Evolutionary conservation across 345 rosid species (phyloP).

Genomic region (Litchi chinensis): DNA sequence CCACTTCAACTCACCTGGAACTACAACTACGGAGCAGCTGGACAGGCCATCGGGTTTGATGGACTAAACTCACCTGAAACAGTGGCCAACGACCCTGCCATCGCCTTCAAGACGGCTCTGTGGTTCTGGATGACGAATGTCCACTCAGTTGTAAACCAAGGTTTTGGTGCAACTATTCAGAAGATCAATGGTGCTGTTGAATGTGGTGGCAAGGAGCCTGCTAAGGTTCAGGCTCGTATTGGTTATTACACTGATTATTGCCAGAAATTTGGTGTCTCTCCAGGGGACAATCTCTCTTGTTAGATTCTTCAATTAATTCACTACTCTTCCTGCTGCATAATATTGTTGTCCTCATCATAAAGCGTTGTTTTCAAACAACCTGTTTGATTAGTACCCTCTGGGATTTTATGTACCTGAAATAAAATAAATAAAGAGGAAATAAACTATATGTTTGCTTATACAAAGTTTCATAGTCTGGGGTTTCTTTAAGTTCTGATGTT

Average conservation of each 20-base stretch:
- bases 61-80: slow-evolving; percentile 61
- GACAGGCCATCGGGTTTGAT: slow-evolving; percentile 49
- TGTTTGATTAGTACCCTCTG: too few species aligned
- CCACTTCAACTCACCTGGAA: slow-evolving; percentile 75
- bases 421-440: too few species aligned
- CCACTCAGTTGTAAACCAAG: slow-evolving; percentile 50
- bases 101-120: slow-evolving; percentile 68
- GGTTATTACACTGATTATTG: slow-evolving; percentile 10
- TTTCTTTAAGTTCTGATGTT: too few species aligned
- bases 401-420: too few species aligned
- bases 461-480: too few species aligned
- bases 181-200: background rate
- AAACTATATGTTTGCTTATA: too few species aligned
- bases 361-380: too few species aligned
- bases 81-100: slow-evolving; percentile 57
- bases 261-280: background rate
- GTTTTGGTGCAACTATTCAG: slow-evolving; percentile 27
- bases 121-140: slow-evolving; percentile 69
- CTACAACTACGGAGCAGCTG: slow-evolving; percentile 68
- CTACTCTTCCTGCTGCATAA: background rate
- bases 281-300: background rate
- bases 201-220: background rate
- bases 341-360: too few species aligned
- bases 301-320: background rate
- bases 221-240: background rate